These are phyloP conservation scores for Verticillium tricorpus DNA, from an alignment of 2,329 filamentous ascomycete genomes.

Conservation along the genomic window DNA sequence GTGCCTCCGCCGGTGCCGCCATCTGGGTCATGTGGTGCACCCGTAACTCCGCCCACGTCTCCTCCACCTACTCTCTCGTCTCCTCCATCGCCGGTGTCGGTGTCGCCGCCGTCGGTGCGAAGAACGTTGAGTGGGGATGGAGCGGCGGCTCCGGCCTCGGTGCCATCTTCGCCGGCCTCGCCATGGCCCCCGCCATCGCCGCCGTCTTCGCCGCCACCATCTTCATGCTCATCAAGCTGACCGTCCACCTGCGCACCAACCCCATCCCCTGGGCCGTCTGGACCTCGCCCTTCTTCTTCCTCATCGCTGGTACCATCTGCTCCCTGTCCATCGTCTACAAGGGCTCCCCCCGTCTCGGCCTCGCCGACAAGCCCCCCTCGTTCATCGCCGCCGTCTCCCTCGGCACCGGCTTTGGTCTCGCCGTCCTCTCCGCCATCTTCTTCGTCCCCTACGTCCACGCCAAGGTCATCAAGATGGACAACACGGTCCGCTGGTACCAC, in stretches of 20 bases:
- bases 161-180: slow-evolving; percentile 67
- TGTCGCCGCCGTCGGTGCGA: slow-evolving; percentile 60
- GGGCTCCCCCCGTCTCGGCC: slow-evolving; percentile 64
- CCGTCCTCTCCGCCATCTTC: slow-evolving; percentile 58
- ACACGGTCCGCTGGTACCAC: slow-evolving; percentile 59
- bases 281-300: slow-evolving; percentile 72
- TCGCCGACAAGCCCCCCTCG: slow-evolving; percentile 62
- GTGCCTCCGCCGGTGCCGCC: slow-evolving; percentile 59
- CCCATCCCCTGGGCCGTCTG: slow-evolving; percentile 69
- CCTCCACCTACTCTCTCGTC: slow-evolving; percentile 67
- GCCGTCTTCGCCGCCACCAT: slow-evolving; percentile 62
- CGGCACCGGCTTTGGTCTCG: slow-evolving; percentile 57
- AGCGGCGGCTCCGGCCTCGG: slow-evolving; percentile 63
- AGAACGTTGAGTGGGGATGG: slow-evolving; percentile 65
- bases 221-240: slow-evolving; percentile 67
- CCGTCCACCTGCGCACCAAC: slow-evolving; percentile 68
- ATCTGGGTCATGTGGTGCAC: slow-evolving; percentile 81
- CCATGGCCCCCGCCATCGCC: slow-evolving; percentile 66
- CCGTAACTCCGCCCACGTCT: slow-evolving; percentile 66
- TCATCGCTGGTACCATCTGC: slow-evolving; percentile 69
- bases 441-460: slow-evolving; percentile 68
- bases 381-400: slow-evolving; percentile 65
- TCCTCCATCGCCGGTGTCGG: slow-evolving; percentile 66
- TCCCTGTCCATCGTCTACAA: slow-evolving; percentile 78
- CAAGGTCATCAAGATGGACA: slow-evolving; percentile 65